These are phyloP conservation scores for Ploettnerulaceae sp. DNA, from an alignment of 2,329 filamentous ascomycete genomes.

Conservation along the genomic window DNA sequence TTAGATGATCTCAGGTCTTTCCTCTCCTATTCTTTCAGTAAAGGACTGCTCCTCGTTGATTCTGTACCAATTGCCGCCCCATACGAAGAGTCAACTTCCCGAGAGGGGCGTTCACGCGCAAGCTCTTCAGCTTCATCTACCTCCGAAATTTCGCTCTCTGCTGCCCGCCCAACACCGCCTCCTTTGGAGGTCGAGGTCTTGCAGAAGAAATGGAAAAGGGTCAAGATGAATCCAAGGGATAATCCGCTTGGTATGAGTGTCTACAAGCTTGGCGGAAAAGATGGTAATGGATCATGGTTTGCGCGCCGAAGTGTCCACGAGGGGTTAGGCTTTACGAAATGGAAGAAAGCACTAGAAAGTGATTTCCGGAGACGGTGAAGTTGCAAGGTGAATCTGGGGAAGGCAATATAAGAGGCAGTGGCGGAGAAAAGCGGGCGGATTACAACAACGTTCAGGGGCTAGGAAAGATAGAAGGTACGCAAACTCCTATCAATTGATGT, in stretches of 20 bases:
- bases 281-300: slow-evolving; percentile 87
- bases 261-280: slow-evolving; percentile 73
- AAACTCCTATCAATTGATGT: neutral
- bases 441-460: slow-evolving; percentile 49
- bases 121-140: slow-evolving; percentile 44
- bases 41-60: slow-evolving; percentile 67
- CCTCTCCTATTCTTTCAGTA: slow-evolving; percentile 55
- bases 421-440: slow-evolving; percentile 71
- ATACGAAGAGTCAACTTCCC: slow-evolving; percentile 40
- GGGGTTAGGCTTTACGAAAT: slow-evolving; percentile 69
- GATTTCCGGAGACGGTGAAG: slow-evolving; percentile 74
- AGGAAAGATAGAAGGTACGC: slow-evolving; percentile 58
- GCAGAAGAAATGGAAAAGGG: slow-evolving; percentile 78
- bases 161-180: slow-evolving; percentile 39
- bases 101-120: slow-evolving; percentile 51
- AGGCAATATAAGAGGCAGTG: slow-evolving; percentile 78
- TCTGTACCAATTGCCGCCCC: slow-evolving; percentile 62
- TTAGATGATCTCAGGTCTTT: slow-evolving; percentile 48
- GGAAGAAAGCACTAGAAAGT: slow-evolving; percentile 68
- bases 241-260: slow-evolving; percentile 73
- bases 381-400: slow-evolving; percentile 64
- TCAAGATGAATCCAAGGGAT: slow-evolving; percentile 66
- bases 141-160: slow-evolving; percentile 48
- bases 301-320: slow-evolving; percentile 78
- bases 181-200: slow-evolving; percentile 51